Evolutionary conservation across 31 red algal genomes (phyloP).

Genomic region (Odonthalia washingtoniensis): DNA sequence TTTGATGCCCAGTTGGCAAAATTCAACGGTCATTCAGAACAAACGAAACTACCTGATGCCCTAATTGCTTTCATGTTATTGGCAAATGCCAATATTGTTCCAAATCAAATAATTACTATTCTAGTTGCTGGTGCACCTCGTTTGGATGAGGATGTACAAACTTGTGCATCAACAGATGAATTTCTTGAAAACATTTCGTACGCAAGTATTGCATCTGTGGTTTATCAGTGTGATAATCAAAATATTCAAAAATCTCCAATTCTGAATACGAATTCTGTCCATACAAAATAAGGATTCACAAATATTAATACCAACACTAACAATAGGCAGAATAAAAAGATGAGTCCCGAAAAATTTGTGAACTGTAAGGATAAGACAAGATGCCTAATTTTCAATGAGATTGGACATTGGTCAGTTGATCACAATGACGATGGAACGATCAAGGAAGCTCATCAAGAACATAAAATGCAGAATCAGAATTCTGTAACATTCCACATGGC

Average conservation of each 20-base stretch:
- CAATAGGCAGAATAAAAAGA: not conserved
- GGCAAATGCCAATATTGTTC: constrained; percentile 11
- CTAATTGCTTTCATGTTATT: constrained; percentile 20
- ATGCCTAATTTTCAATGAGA: not conserved
- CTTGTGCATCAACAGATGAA: not conserved
- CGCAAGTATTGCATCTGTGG: constrained; percentile 8
- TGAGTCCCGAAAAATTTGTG: constrained; percentile 6
- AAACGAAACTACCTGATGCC: constrained; percentile 14
- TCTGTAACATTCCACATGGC: constrained; percentile 34
- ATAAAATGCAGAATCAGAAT: not conserved
- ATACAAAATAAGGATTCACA: not conserved
- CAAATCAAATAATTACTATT: not conserved
- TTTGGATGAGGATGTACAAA: not conserved
- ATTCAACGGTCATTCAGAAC: not conserved
- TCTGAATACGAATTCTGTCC: not conserved
- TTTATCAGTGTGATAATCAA: constrained; percentile 22
- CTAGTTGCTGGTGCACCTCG: not conserved
- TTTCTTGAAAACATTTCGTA: constrained; percentile 8
- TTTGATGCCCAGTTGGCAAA: constrained; percentile 27
- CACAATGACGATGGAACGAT: constrained; percentile 1
- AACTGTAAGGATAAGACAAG: constrained; percentile 15
- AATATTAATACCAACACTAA: not conserved
- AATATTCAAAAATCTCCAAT: not conserved
- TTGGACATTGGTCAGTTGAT: constrained; percentile 37
- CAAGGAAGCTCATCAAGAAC: not conserved